phyloP scores from a whole-genome alignment of 257 asterid genomes.

The Nicotiana tabacum region DNA sequence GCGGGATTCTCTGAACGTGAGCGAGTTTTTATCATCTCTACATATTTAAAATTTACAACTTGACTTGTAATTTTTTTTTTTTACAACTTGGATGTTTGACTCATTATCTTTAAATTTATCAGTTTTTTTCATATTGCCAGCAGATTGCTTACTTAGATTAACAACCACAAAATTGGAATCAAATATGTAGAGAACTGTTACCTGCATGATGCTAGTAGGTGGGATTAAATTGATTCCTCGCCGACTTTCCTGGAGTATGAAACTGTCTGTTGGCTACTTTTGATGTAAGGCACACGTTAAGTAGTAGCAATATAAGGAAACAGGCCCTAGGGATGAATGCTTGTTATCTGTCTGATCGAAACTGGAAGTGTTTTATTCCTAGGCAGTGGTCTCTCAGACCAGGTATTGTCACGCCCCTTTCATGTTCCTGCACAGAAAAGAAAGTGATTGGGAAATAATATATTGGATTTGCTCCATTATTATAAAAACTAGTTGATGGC shows the following conservation, averaged over 20 bases:
- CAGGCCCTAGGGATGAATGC: not conserved
- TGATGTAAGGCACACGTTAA: not conserved
- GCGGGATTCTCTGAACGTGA: constrained; percentile 83
- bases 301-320: constrained; percentile 1
- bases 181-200: not conserved
- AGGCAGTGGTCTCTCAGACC: not conserved
- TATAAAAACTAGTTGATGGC: not conserved
- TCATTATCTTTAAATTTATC: not conserved
- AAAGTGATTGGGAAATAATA: not conserved
- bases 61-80: not conserved
- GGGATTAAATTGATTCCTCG: not conserved
- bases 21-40: constrained; percentile 24
- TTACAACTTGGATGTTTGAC: not conserved
- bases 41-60: not conserved
- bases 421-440: not conserved
- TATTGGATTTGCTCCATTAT: not conserved
- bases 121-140: constrained; percentile 4
- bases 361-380: not conserved
- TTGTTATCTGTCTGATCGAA: not conserved
- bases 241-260: not conserved
- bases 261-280: not conserved
- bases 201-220: not conserved
- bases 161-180: constrained; percentile 1
- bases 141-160: not conserved
- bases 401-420: not conserved